These are phyloP conservation scores for Teratosphaeriaceae sp. DNA, from an alignment of 2,329 filamentous ascomycete genomes.

Conservation along the genomic window DNA sequence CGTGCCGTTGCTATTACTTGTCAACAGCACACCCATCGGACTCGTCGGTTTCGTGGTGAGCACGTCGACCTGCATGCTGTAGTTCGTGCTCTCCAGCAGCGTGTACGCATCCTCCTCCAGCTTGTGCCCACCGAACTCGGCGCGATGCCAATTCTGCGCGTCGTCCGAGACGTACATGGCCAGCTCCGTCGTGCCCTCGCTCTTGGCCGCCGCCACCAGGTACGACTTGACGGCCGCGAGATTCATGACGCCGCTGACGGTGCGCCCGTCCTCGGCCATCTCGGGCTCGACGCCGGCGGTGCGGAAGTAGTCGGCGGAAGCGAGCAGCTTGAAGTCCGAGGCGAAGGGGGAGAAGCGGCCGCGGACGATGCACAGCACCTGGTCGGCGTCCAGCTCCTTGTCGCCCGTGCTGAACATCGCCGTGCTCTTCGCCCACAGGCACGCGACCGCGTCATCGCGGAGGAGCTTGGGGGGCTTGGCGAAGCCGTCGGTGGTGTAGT, in stretches of 20 bases:
- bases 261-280: constrained; percentile 60
- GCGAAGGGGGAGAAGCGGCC: constrained; percentile 64
- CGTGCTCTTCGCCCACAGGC: constrained; percentile 80
- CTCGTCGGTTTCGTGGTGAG: constrained; percentile 55
- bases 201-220: constrained; percentile 74
- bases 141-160: constrained; percentile 79
- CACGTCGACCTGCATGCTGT: constrained; percentile 95
- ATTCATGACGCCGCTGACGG: constrained; percentile 73
- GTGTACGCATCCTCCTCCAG: constrained; percentile 84
- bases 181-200: constrained; percentile 78
- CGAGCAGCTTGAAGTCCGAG: constrained; percentile 68
- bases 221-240: constrained; percentile 81
- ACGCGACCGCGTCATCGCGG: constrained; percentile 63
- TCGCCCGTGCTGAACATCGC: constrained; percentile 65
- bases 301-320: constrained; percentile 78
- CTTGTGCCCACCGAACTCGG: constrained; percentile 81
- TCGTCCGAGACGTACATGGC: constrained; percentile 86
- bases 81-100: constrained; percentile 90
- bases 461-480: constrained; percentile 58
- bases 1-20: constrained; percentile 94
- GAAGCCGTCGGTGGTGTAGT: constrained; percentile 85
- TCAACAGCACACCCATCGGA: constrained; percentile 82
- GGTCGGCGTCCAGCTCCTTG: constrained; percentile 57
- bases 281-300: constrained; percentile 62
- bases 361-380: constrained; percentile 73